Evolutionary conservation across 768 basidiomycete genomes (phyloP), one percentile per base, ranked within the genome.

Genomic region (Lyophyllum decastes): DNA sequence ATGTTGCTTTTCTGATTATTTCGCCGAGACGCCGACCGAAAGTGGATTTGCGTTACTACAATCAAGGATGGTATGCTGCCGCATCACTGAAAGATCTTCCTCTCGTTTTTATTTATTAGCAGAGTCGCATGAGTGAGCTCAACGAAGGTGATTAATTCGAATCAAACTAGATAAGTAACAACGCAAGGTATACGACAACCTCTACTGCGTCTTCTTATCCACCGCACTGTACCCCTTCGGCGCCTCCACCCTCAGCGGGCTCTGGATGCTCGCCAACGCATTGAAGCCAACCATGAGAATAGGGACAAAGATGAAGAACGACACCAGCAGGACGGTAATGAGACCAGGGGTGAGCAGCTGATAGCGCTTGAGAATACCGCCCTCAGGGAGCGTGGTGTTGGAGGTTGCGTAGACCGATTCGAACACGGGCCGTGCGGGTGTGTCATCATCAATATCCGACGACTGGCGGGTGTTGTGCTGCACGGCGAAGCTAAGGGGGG

Each of bases 321-420:
- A 73, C 45, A 92, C 71, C 49, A 92, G 78, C 17, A 93, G 79
- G 7, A 78, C 69, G 4, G 78, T 80, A 70, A 93, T 90, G 48
- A 94, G 78, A 0, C 80, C 88, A 1, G 92, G 88, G 0, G 90
- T 90, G 48, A 93, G 82, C 46, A 92, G 79, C 67, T 92, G 90
- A 70, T 92, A 92, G 33, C 78, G 82, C 59, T 85, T 80, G 25
- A 93, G 79, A 54, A 92, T 85, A 10, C 89, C 88, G 22, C 81
- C 83, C 8, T 73, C 67, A 6, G 79, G 70, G 1, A 77, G 68
- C 17, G 77, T 76, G 11, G 74, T 65, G 55, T 79, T 78, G 51
- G 61, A 61, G 12, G 64, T 61, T 17, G 57, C 61, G 61, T 61
- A 22, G 61, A 55, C 43, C 22, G 43, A 63, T 26, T 59, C 56